These are phyloP conservation scores for Podaxis sp. DNA, from an alignment of 768 basidiomycete genomes.

Conservation along the genomic window DNA sequence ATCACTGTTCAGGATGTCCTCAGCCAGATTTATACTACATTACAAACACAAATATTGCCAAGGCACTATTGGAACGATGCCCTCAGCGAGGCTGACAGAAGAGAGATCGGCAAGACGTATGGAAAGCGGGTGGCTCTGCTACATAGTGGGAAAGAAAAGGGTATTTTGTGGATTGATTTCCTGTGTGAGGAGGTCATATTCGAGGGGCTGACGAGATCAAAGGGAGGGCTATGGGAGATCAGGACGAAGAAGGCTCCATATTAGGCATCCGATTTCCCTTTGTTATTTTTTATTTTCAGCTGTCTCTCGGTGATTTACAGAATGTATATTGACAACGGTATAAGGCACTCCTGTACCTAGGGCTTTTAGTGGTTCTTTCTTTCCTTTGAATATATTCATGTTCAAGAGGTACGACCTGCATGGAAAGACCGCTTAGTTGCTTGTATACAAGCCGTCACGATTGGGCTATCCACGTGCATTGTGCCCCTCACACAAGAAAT, in stretches of 20 bases:
- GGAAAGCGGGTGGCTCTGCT: constrained; percentile 29
- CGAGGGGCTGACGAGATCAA: constrained; percentile 51
- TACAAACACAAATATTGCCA: constrained; percentile 12
- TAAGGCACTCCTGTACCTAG: no score
- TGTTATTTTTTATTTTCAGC: background rate
- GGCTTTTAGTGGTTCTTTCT: no score
- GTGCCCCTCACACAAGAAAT: no score
- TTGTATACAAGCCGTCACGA: no score
- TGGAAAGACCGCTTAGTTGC: no score
- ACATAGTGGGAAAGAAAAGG: constrained; percentile 34
- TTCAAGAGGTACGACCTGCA: no score
- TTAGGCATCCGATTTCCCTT: background rate
- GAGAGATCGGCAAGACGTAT: constrained; percentile 17
- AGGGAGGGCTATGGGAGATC: constrained; percentile 65
- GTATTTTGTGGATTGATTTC: constrained; percentile 63
- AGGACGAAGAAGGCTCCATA: constrained; percentile 37
- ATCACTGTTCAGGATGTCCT: constrained; percentile 19
- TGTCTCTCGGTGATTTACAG: background rate
- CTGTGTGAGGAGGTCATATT: constrained; percentile 52
- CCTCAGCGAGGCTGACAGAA: constrained; percentile 15
- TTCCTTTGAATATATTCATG: no score
- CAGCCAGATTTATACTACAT: background rate
- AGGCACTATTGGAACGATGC: constrained; percentile 19
- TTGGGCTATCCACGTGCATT: no score
- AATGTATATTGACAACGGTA: background rate